Evolutionary conservation across 768 basidiomycete species (phyloP), one percentile per base, ranked within the genome.

Genomic region (Lanmaoa pseudosensibilis): DNA sequence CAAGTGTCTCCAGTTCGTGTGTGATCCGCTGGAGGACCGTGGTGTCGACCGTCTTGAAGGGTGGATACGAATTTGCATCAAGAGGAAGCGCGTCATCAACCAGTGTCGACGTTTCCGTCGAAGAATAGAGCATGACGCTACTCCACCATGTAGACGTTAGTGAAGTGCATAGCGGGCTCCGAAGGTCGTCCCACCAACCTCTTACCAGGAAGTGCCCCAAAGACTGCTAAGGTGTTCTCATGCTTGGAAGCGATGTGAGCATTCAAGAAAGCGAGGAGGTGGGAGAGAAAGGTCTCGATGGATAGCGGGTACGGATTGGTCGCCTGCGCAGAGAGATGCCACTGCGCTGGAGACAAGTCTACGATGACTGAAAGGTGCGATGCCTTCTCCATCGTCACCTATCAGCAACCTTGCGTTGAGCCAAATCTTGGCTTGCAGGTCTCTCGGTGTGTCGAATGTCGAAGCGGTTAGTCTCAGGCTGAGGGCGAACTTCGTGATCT

Each of bases 171-270:
- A 10, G 3, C 16, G 16, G 16, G 21, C 6, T n/a, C 32, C 18
- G 15, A 8, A 34, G 16, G 13, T 21, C n/a, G 48, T 46, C 38
- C 46, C n/a, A 65, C 77, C 30, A 5, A 91, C 92, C 91, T 94
- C 72, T 86, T 87, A 21, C 84, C 85, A 1, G 91, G 90, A 46
- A 94, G 78, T 5, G 95, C 96, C 9, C 85, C 96, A 69, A 93
- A 96, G 53, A 98, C 90, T 7, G 94, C 91, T 38, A 99, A 79
- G 5, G 90, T 83, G 69, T 99, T 99, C 70, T 96, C 94, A 74
- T 94, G 88, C 61, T 88, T 85, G 59, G 85, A 82, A 2, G 94
- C 94, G 57, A 98, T 82, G 74, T 98, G 94, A 4, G 94, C 84
- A 67, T 99, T 98, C 66, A 96, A 77, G 66, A 98, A 96, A 32